Evolutionary conservation across 306 rosid species (phyloP).

Genomic region (Cicer chorassanicum): DNA sequence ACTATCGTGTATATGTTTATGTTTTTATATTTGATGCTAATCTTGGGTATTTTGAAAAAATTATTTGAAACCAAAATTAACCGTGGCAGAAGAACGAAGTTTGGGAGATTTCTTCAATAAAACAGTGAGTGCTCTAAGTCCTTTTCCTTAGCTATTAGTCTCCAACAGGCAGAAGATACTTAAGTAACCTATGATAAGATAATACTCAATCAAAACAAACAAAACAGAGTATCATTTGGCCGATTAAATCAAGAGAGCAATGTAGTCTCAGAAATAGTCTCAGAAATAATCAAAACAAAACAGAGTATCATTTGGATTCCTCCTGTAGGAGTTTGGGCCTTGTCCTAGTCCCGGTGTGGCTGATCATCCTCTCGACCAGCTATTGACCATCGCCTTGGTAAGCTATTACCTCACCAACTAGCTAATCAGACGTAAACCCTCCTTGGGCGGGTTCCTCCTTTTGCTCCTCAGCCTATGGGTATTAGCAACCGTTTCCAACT

Average conservation of each 20-base stretch:
- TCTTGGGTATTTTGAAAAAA: not conserved
- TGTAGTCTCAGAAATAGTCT: slow-evolving; percentile 2
- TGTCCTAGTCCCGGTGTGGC: no score
- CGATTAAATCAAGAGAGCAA: not conserved
- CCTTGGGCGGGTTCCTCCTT: no score
- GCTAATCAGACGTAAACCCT: not conserved
- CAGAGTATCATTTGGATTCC: no score
- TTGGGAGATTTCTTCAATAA: not conserved
- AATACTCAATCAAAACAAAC: slow-evolving; percentile 5
- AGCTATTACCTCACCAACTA: slow-evolving; percentile 7
- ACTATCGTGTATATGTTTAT: not conserved
- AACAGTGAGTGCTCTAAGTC: slow-evolving; percentile 3
- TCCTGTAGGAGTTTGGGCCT: no score
- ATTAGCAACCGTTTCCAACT: no score
- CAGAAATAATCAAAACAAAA: slow-evolving; percentile 21
- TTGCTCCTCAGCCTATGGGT: no score
- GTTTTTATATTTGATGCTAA: not conserved
- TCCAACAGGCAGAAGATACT: not conserved
- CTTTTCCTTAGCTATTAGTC: not conserved
- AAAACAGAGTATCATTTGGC: not conserved
- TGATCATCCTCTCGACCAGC: slow-evolving; percentile 1
- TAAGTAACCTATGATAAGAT: not conserved
- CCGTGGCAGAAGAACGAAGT: not conserved
- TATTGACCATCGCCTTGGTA: slow-evolving; percentile 10
- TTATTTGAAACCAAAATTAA: not conserved